A percentile compares a stretch with the other conserved stretches of the same genome.
Evolutionary conservation across 345 rosid species (phyloP).

Genomic region (Murraya paniculata): DNA sequence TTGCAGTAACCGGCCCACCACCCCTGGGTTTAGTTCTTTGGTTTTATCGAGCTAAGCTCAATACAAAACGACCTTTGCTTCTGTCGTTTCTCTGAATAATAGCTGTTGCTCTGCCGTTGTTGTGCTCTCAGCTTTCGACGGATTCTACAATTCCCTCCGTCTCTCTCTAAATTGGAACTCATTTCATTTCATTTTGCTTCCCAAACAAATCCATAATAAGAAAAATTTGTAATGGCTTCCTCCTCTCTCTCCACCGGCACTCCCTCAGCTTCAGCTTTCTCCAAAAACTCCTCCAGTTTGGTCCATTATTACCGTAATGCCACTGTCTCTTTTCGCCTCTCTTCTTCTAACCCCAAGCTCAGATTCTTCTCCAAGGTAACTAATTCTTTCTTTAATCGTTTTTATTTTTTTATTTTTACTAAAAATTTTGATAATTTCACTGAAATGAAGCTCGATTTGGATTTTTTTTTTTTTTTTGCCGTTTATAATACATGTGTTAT

Average conservation of each 20-base stretch:
- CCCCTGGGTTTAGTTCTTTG: too few relatives aligned
- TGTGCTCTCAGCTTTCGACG: not conserved
- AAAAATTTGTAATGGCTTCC: conserved; percentile 14
- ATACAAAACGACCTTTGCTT: too few relatives aligned
- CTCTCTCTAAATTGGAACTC: conserved; percentile 9
- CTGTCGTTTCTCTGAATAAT: too few relatives aligned
- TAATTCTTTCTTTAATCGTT: not conserved
- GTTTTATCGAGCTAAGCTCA: too few relatives aligned
- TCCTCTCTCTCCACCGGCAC: conserved; percentile 44
- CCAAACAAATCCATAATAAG: not conserved
- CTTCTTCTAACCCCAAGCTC: conserved; percentile 38
- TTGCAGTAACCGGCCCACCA: too few relatives aligned
- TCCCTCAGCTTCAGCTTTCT: conserved; percentile 31
- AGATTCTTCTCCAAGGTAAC: conserved; percentile 50
- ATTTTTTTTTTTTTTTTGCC: too few relatives aligned
- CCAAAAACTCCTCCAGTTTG: conserved; percentile 31
- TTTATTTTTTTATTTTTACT: not conserved
- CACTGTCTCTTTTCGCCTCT: conserved; percentile 43
- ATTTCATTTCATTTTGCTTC: not conserved
- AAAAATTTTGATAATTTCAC: not conserved
- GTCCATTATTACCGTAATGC: conserved; percentile 25
- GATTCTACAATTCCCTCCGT: not conserved
- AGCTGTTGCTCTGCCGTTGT: too few relatives aligned
- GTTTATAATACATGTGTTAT: not conserved
- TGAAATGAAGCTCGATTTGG: not conserved